Conservation (phyloP, 2,329 filamentous ascomycete genomes). For the Botrytis galanthina region DNA sequence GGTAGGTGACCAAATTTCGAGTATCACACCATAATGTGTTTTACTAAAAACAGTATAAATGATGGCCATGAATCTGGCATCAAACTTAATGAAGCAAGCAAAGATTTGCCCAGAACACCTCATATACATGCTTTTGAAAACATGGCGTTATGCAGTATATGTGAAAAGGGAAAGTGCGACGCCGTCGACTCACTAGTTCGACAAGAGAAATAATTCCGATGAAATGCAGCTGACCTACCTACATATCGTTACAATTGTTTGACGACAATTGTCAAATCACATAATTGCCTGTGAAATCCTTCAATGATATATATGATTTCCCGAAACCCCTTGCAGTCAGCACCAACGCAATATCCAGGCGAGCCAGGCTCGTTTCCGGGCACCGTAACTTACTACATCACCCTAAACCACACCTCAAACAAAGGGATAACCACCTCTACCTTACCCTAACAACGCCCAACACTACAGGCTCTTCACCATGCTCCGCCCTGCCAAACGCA, state of each 20-base stretch:
- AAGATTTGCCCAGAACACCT: background rate
- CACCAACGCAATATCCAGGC: background rate
- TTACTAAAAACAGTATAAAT: background rate
- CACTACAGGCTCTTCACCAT: constrained; percentile 9
- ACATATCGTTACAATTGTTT: background rate
- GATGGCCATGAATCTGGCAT: background rate
- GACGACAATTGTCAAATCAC: background rate
- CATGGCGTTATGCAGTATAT: background rate
- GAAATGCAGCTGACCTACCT: too few relatives aligned
- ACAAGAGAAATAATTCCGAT: background rate
- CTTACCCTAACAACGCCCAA: background rate
- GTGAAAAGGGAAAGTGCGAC: background rate
- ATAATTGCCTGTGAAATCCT: background rate
- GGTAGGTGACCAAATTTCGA: background rate
- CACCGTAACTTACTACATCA: constrained; percentile 9
- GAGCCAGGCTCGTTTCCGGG: background rate
- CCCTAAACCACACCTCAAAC: background rate
- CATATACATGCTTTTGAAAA: too few relatives aligned
- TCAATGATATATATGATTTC: background rate
- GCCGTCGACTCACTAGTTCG: background rate
- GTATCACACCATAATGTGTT: background rate
- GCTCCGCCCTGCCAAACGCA: constrained; percentile 18
- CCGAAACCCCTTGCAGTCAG: background rate
- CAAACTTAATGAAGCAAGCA: background rate
- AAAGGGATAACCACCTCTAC: background rate